Base-by-base conservation (phyloP, 2,329 filamentous ascomycete species). In the Epichloe elymi region DNA sequence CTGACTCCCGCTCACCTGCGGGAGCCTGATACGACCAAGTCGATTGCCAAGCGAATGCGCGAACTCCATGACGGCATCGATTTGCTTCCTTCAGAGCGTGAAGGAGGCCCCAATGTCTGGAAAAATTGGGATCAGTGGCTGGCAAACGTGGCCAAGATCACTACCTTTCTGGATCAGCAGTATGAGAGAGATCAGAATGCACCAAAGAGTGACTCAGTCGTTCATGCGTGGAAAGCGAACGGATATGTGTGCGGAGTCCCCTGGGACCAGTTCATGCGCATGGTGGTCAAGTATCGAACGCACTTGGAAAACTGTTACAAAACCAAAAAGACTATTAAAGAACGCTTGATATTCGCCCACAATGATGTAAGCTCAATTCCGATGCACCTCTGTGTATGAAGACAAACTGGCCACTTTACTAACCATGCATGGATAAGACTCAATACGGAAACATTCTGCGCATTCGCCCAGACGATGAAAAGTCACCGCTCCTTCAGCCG, bases 401-500 rank as follows among this genome's bases (percentile, higher is more conserved):
- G 30, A 30, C 10, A 30, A 4, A 30, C 30, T 30, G 30, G 30
- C 3, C 11, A 26, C 23, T 37, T 15, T 23, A n/a, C 12, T 43
- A 11, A 36, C 14, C 23, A 8, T 35, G 14, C 23, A 8, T 42
- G 40, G 6, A 20, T n/a, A 14, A 95, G 88, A 95, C 93, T 4
- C 93, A 98, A 82, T 97, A 98, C 62, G 93, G 93, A 56, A 98
- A 98, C 64, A 93, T 98, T 55, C 80, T 98, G 47, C 88, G 90
- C 38, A 67, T 83, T 47, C 72, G 73, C 3, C 79, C 79, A 2
- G 75, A 82, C 51, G 76, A 81, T 65, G 79, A 88, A 57, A 84
- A 89, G 59, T 96, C 90, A 0, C 93, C 91, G 0, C 78, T 97
- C 7, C 76, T 96, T 11, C 79, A 93, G 47, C 89, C 93, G 0